Percentiles rank a stretch among this genome's conserved stretches.
These are phyloP conservation scores for Allomyces macrogynus DNA, from an alignment of 192 early-diverging fungal species.

Conservation along the genomic window DNA sequence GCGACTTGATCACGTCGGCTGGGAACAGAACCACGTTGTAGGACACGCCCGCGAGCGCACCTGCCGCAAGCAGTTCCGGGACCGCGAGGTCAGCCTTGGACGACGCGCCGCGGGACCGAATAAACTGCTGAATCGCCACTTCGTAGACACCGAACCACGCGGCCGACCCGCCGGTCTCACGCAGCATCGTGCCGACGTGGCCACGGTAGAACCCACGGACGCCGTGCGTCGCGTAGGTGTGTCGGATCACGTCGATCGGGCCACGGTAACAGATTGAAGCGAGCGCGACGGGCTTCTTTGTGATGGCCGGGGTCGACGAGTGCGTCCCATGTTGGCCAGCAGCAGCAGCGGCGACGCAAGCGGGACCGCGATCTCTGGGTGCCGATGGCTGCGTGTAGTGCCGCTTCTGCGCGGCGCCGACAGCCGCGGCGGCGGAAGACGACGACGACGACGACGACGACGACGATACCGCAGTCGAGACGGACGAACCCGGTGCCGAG, in stretches of 20 bases:
- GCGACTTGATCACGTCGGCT: conserved; percentile 81
- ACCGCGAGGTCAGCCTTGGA: conserved; percentile 50
- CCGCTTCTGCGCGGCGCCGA: not conserved
- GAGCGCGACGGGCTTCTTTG: not conserved
- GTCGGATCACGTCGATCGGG: conserved; percentile 23
- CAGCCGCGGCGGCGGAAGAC: not conserved
- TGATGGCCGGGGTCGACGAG: not conserved
- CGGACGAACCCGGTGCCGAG: not conserved
- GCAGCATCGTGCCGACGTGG: conserved; percentile 60
- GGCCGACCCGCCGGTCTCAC: conserved; percentile 78
- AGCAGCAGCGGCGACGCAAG: not conserved
- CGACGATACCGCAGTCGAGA: too few relatives aligned
- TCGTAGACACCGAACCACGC: conserved; percentile 97
- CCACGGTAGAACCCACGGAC: conserved; percentile 52
- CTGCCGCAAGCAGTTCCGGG: conserved; percentile 58
- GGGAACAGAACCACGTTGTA: conserved; percentile 78
- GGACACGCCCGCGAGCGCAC: conserved; percentile 76
- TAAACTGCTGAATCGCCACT: conserved; percentile 32
- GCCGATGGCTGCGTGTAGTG: not conserved
- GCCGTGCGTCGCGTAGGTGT: conserved; percentile 22
- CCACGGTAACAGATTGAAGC: conserved; percentile 4
- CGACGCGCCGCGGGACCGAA: conserved; percentile 4
- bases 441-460: too few relatives aligned
- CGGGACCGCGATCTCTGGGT: not conserved
- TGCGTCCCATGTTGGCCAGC: not conserved